Evolutionary conservation across 768 basidiomycete species (phyloP).

Genomic region (Phlegmacium glaucopus): DNA sequence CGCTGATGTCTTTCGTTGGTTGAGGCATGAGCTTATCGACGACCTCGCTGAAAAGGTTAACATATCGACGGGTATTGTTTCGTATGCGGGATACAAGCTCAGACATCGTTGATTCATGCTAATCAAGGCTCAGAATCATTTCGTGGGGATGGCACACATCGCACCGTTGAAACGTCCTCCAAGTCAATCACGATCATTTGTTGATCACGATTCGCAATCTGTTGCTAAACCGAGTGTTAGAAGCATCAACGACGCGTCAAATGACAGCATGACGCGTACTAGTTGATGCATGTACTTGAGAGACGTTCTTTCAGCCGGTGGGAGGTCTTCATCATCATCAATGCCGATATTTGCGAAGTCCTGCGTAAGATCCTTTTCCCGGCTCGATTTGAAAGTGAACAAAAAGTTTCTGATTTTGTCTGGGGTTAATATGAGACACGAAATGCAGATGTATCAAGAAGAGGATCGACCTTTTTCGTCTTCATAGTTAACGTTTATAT

Average conservation of each 20-base stretch:
- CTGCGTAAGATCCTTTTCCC: conserved; percentile 60
- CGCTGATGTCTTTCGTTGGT: conserved; percentile 86
- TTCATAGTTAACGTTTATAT: conserved; percentile 62
- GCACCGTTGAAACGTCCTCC: conserved; percentile 78
- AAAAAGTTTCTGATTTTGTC: conserved; percentile 71
- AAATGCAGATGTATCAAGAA: neutral
- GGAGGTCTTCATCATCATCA: conserved; percentile 41
- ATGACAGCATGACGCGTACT: conserved; percentile 44
- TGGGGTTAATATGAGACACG: conserved; percentile 23
- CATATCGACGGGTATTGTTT: conserved; percentile 86
- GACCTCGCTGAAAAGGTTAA: conserved; percentile 83
- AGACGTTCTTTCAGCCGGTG: conserved; percentile 32
- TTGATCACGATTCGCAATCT: conserved; percentile 89
- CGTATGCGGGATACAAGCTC: conserved; percentile 79
- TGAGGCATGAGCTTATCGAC: conserved; percentile 87
- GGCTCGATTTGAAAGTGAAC: conserved; percentile 57
- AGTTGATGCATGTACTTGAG: conserved; percentile 84
- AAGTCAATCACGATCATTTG: conserved; percentile 86
- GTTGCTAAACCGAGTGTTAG: conserved; percentile 56
- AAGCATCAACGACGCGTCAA: conserved; percentile 26
- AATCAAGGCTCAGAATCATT: conserved; percentile 8
- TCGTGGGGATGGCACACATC: conserved; percentile 1
- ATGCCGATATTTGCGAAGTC: conserved; percentile 73
- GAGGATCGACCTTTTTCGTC: conserved; percentile 61
- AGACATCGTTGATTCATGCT: conserved; percentile 70